A percentile compares a stretch with the other conserved stretches of the same genome.
Conservation (phyloP, 768 basidiomycete genomes). For the Mycena filopes region DNA sequence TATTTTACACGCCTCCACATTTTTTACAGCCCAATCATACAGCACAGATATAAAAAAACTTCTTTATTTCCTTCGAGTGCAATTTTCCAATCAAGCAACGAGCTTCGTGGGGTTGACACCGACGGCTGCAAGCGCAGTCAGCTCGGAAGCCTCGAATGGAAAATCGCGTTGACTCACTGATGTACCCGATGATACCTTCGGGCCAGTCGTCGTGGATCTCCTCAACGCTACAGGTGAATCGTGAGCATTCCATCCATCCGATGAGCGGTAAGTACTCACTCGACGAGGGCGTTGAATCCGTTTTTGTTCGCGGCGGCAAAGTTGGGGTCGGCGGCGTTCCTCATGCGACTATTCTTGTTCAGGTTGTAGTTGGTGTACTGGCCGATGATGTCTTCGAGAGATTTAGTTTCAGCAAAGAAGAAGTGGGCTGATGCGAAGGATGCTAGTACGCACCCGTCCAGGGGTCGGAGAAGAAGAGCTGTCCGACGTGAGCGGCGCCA, state of each 20-base stretch:
- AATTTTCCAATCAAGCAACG: constrained; percentile 1
- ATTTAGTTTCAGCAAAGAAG: not conserved
- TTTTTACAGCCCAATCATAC: too few species aligned
- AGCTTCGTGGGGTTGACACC: constrained; percentile 20
- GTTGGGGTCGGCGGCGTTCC: constrained; percentile 45
- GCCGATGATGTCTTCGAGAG: constrained; percentile 37
- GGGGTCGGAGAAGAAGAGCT: constrained; percentile 52
- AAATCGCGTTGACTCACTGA: constrained; percentile 8
- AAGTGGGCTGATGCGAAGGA: not conserved
- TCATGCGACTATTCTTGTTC: constrained; percentile 41
- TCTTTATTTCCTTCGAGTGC: too few species aligned
- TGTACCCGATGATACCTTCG: constrained; percentile 33
- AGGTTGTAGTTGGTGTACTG: constrained; percentile 42
- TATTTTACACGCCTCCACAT: too few species aligned
- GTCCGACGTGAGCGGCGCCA: constrained; percentile 45
- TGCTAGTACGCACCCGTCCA: constrained; percentile 38
- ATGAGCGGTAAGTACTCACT: not conserved
- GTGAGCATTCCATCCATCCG: too few species aligned
- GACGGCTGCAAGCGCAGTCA: constrained; percentile 1
- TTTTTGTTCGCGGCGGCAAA: constrained; percentile 38
- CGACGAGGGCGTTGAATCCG: constrained; percentile 42
- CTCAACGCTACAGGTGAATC: constrained; percentile 24
- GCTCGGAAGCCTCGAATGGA: not conserved
- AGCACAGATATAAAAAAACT: too few species aligned
- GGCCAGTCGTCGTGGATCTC: constrained; percentile 45